Base-by-base conservation (phyloP, 2,329 filamentous ascomycete genomes). In the Trichoderma polysporum region DNA sequence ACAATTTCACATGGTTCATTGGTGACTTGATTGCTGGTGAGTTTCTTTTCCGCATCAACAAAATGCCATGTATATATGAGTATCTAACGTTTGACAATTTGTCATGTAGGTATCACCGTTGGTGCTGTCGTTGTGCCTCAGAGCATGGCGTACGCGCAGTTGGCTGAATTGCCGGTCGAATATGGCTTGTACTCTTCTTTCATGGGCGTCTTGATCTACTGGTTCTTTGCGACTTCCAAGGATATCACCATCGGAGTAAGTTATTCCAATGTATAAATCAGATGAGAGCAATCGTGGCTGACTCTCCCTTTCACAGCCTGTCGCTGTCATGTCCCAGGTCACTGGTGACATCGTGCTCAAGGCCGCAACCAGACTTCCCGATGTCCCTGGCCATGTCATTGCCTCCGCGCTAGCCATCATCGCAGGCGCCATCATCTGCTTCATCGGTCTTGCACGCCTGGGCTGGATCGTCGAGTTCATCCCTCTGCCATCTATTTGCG, bases 191-290 rank as follows among this genome's bases (percentile, higher is more conserved):
- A 81, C 72, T 94, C 94, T 1, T 97, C 94, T 0, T 98, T 98
- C 75, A 97, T 97, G 88, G 94, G 94, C 68, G 94, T 97, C 22
- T 79, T 97, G 69, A 84, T 97, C 72, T 98, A 98, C 79, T 98
- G 94, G 94, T 94, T 97, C 78, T 98, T 98, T 75, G 94, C 94
- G 45, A 98, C 94, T 0, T 97, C 94, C 27, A 98, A 98, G 72
- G 83, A 85, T 79, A 96, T 97, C 75, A 95, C 92, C 19, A 95
- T 96, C 70, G 92, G 92, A 45, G 88, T 91, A 83, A 80, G 88
- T 84, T 9, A 7, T 27, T 29, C 15, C 27, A 19, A 56, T 5
- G 12, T 2, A 22, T 2, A 6, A 29, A 29, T 10, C 15, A 31
- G 27, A 49, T 29, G 22, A 13, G 6, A 22, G 17, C 39, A 52